Evolutionary conservation across 352 stramenopile species (phyloP).

Genomic region (Globisporangium abappressorium): DNA sequence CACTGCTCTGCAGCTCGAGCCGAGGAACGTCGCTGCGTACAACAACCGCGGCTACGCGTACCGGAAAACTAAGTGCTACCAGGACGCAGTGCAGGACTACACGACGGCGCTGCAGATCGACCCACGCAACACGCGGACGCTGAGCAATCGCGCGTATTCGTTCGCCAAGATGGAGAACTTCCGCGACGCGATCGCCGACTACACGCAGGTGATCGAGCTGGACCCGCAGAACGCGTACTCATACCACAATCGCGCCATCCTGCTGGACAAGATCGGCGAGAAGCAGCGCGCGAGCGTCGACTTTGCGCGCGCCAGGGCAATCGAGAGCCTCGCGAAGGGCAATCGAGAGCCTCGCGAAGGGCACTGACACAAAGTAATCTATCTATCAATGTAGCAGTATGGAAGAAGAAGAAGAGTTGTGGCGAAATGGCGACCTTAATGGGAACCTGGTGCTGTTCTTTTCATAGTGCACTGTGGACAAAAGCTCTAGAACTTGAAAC

Average conservation of each 20-base stretch:
- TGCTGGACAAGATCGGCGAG: conserved; percentile 70
- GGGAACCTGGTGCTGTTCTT: background rate
- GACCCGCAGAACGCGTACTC: conserved; percentile 79
- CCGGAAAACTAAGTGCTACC: conserved; percentile 67
- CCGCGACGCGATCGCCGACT: conserved; percentile 67
- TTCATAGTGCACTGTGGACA: background rate
- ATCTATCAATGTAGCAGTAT: background rate
- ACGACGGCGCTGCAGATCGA: conserved; percentile 64
- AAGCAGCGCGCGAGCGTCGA: conserved; percentile 32
- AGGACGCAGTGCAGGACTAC: conserved; percentile 77
- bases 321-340: conserved; percentile 5
- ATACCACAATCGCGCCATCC: conserved; percentile 82
- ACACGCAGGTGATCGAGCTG: conserved; percentile 64
- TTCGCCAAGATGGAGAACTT: conserved; percentile 78
- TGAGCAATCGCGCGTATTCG: conserved; percentile 86
- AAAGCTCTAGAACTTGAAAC: conserved; percentile 89
- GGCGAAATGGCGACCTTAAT: background rate
- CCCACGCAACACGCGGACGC: conserved; percentile 70
- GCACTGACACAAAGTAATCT: background rate
- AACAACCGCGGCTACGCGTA: conserved; percentile 86
- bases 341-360: conserved; percentile 1
- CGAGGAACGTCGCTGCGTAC: conserved; percentile 69
- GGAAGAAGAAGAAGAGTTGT: background rate
- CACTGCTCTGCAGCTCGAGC: conserved; percentile 56
- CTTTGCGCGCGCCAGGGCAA: conserved; percentile 25